Evolutionary conservation across 495 filamentous ascomycete species (phyloP).

Genomic region (Penicillium maclennaniae): DNA sequence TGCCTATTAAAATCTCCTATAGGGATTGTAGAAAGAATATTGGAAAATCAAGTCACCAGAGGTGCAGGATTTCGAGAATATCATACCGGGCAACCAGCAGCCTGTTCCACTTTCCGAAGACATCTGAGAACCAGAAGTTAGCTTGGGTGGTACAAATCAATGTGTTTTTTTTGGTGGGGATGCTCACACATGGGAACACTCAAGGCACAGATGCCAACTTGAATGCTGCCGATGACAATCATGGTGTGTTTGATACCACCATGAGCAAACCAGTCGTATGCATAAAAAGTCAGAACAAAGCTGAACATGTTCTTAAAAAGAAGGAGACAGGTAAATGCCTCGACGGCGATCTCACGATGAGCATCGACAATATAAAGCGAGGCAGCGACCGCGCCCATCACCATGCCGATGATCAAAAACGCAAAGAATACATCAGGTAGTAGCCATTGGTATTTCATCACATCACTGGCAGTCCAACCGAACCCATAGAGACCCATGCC

Average conservation of each 20-base stretch:
- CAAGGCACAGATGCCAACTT: slow-evolving; percentile 68
- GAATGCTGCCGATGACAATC: slow-evolving; percentile 67
- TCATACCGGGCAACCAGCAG: slow-evolving; percentile 68
- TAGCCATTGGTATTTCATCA: slow-evolving; percentile 61
- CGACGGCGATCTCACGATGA: slow-evolving; percentile 81
- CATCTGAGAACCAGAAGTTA: slow-evolving; percentile 46
- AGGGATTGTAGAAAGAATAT: background rate
- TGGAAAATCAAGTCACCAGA: slow-evolving; percentile 24
- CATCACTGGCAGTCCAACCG: slow-evolving; percentile 62
- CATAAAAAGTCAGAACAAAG: slow-evolving; percentile 77
- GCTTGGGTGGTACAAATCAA: background rate
- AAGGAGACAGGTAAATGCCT: slow-evolving; percentile 85
- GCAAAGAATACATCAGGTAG: slow-evolving; percentile 75
- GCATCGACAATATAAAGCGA: slow-evolving; percentile 94
- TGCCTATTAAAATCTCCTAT: background rate
- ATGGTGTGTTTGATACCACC: slow-evolving; percentile 61
- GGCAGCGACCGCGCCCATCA: slow-evolving; percentile 80
- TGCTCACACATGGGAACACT: slow-evolving; percentile 76
- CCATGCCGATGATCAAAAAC: slow-evolving; percentile 78
- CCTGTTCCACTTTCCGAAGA: slow-evolving; percentile 76
- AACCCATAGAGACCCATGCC: slow-evolving; percentile 81
- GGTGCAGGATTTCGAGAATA: slow-evolving; percentile 55
- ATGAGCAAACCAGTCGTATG: slow-evolving; percentile 72
- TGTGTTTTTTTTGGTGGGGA: background rate
- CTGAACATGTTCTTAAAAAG: slow-evolving; percentile 94